Evolutionary conservation across 805 yeast genomes (phyloP).

Genomic region (Wickerhamiella sergipiensis): DNA sequence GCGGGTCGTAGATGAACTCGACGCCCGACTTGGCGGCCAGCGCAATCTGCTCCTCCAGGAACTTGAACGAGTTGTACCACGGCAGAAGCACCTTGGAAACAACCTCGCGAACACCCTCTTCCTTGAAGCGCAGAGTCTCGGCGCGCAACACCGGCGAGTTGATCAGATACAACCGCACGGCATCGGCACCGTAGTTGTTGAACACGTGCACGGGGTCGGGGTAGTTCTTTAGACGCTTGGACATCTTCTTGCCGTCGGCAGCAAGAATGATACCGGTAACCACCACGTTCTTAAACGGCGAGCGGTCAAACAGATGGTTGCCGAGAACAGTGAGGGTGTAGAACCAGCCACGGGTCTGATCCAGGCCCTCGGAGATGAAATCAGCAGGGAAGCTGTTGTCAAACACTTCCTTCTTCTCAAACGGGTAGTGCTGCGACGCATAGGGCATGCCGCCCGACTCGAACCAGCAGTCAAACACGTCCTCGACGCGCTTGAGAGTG

Average conservation of each 20-base stretch:
- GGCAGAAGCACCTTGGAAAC: constrained; percentile 91
- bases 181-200: constrained; percentile 92
- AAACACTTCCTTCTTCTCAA: constrained; percentile 67
- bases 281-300: constrained; percentile 90
- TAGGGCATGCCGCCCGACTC: constrained; percentile 99
- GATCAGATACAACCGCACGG: constrained; percentile 86
- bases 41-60: constrained; percentile 88
- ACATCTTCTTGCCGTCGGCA: constrained; percentile 98
- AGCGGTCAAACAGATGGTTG: constrained; percentile 80
- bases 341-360: constrained; percentile 99
- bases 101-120: constrained; percentile 97
- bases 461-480: constrained; percentile 99
- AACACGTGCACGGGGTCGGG: constrained; percentile 85
- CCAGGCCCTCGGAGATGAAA: constrained; percentile 96
- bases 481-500: constrained; percentile 75
- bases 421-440: constrained; percentile 94
- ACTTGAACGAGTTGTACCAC: constrained; percentile 97
- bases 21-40: constrained; percentile 61
- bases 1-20: constrained; percentile 61
- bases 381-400: constrained; percentile 81
- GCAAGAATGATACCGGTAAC: constrained; percentile 96
- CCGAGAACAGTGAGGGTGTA: constrained; percentile 93
- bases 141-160: constrained; percentile 96
- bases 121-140: constrained; percentile 91
- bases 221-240: constrained; percentile 92